Evolutionary conservation across 2,329 filamentous ascomycete genomes (phyloP).

Genomic region (Fusarium stilboides): DNA sequence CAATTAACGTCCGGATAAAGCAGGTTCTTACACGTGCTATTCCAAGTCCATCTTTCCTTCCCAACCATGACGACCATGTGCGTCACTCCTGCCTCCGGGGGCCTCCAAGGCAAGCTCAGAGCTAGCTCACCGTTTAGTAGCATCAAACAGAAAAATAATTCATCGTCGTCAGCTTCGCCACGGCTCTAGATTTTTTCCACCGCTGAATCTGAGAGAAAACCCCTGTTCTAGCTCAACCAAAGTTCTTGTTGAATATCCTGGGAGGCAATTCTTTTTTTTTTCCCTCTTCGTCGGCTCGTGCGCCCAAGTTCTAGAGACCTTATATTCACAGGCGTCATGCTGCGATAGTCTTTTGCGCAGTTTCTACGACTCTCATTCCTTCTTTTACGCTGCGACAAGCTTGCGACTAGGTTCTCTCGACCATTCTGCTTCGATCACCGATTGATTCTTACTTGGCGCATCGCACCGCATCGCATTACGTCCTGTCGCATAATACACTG

Average conservation of each 20-base stretch:
- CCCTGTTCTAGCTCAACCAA: constrained; percentile 19
- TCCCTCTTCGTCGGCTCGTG: constrained; percentile 24
- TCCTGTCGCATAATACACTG: constrained; percentile 2
- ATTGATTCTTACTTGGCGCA: constrained; percentile 1
- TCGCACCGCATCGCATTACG: constrained; percentile 2
- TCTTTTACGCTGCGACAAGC: neutral
- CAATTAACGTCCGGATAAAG: neutral
- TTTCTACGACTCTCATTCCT: constrained; percentile 11
- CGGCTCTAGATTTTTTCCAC: constrained; percentile 23
- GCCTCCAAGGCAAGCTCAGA: constrained; percentile 29
- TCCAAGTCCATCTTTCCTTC: constrained; percentile 24
- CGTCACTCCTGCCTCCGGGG: constrained; percentile 49
- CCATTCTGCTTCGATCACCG: neutral
- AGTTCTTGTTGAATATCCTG: constrained; percentile 18
- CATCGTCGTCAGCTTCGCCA: constrained; percentile 50
- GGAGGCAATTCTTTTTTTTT: constrained; percentile 21
- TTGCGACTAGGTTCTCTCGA: neutral
- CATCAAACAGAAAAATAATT: constrained; percentile 22
- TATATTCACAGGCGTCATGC: constrained; percentile 35
- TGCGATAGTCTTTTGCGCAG: constrained; percentile 31
- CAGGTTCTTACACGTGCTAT: constrained; percentile 40
- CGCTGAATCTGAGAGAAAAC: neutral
- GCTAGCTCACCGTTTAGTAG: constrained; percentile 16
- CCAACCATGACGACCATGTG: constrained; percentile 54
- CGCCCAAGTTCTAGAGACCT: constrained; percentile 11